Base-by-base conservation (phyloP, 768 basidiomycete species). In the Candolleomyces efflorescens region DNA sequence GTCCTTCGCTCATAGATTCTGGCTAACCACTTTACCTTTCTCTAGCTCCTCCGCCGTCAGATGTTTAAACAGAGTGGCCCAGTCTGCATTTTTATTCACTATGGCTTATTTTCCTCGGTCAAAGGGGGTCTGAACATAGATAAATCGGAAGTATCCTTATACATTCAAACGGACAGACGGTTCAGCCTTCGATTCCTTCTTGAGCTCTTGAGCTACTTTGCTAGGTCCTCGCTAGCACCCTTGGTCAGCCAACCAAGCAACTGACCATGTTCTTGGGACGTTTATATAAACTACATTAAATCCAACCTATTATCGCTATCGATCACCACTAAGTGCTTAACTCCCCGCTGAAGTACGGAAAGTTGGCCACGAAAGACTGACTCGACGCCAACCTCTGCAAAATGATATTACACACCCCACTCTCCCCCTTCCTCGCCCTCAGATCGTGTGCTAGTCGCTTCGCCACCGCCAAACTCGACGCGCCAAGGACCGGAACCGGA, bases 351-450 rank as follows among this genome's bases (percentile, higher is more conserved):
- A 90, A 90, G 20, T 81, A 80, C 3, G 89, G 89, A 70, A 92
- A 92, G 64, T 85, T 91, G 32, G 86, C 77, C 11, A 85, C 80
- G 66, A 92, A 90, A 0, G 83, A 75, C 55, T 82, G 80, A 7
- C 83, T 83, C 17, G 85, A 76, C 22, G 80, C 73, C 46, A 92
- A 69, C 46, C 84, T 78, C 63, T 90, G 84, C 36, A 83, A 69
- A 51, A 92, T 76, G 17, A 76, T 64, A 39, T 67, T 73, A 54
- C 82, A 81, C n/a, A 82, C 81, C 46, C 71, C 71, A 61, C 81
- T 82, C 9, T 66, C 61, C 32, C 11, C 32, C 60, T 77, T 82
- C 56, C 78, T 79, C 43, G 72, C 68, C 15, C 82, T 81, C 46
- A 92, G 71, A 66, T 87, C 83, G n/a, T 68, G 66, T 0, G 85